Conservation (phyloP, 2,329 filamentous ascomycete genomes). For the Beauveria sp. region DNA sequence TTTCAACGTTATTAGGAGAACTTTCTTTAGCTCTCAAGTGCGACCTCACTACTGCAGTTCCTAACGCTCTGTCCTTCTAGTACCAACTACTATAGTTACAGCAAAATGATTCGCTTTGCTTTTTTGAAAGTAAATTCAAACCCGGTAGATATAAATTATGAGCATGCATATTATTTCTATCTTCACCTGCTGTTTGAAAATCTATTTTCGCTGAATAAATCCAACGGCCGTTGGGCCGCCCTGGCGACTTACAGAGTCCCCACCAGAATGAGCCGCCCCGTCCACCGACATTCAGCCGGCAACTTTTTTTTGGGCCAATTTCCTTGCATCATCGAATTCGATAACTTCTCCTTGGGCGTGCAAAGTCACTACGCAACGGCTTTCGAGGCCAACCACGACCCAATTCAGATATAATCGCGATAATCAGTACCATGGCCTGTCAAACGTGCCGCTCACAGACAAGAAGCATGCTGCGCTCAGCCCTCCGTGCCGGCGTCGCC, state of each 20-base stretch:
- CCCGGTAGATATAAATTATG: no score
- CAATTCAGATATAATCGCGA: neutral
- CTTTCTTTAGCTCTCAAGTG: no score
- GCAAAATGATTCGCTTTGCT: no score
- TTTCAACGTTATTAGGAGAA: no score
- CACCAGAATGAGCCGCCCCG: neutral
- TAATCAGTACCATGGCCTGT: slow-evolving; percentile 34
- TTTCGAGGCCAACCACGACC: neutral
- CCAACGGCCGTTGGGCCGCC: no score
- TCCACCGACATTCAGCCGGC: slow-evolving; percentile 20
- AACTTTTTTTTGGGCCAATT: slow-evolving; percentile 10
- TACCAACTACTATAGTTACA: no score
- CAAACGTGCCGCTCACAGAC: slow-evolving; percentile 40
- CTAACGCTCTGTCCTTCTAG: no score
- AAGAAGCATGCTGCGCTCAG: slow-evolving; percentile 28
- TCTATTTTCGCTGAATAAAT: no score
- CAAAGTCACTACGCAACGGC: neutral
- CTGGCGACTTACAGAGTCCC: neutral
- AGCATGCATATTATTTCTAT: no score
- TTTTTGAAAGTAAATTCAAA: no score
- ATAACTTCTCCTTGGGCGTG: neutral
- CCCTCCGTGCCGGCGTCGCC: slow-evolving; percentile 22
- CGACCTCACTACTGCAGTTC: no score
- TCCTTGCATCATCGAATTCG: slow-evolving; percentile 1
- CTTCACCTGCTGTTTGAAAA: no score